Percentiles rank a stretch among this genome's conserved stretches.
Evolutionary conservation across 2,329 filamentous ascomycete species (phyloP).

Genomic region (Cladosporium colombiae): DNA sequence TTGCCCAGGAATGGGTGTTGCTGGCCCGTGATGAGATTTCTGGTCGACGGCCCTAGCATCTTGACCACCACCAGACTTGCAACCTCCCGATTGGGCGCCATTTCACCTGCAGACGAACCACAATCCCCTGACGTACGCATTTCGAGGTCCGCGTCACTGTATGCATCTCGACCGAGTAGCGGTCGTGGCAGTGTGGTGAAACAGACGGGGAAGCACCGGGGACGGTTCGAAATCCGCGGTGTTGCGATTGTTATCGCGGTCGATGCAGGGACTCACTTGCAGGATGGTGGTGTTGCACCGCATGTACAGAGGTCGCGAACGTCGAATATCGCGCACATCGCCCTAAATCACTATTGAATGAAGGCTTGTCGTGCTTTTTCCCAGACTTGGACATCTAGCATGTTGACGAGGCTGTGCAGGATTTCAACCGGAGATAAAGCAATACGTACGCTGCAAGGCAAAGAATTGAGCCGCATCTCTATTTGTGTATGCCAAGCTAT

Average conservation of each 20-base stretch:
- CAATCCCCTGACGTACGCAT: not conserved
- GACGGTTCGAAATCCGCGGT: constrained; percentile 2
- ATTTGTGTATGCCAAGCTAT: not conserved
- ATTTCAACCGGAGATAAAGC: not conserved
- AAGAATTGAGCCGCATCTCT: not conserved
- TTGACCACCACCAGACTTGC: not conserved
- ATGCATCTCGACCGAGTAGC: constrained; percentile 6
- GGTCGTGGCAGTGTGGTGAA: not conserved
- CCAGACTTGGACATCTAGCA: not conserved
- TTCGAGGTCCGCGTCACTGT: not conserved
- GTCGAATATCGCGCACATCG: not conserved
- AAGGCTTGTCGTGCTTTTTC: not conserved
- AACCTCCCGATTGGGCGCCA: not conserved
- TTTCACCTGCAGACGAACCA: not conserved
- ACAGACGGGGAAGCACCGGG: constrained; percentile 4
- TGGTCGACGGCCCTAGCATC: not conserved
- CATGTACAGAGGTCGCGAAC: not conserved
- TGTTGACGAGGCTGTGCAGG: not conserved
- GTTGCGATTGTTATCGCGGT: not conserved
- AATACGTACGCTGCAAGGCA: not conserved
- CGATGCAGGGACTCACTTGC: constrained; percentile 2
- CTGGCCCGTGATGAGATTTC: not conserved
- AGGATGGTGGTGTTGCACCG: not conserved
- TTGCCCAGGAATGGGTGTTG: not conserved
- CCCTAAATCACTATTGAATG: not conserved